These are phyloP conservation scores for Trichoderma aggressivum DNA, from an alignment of 2,329 filamentous ascomycete species.

Conservation along the genomic window DNA sequence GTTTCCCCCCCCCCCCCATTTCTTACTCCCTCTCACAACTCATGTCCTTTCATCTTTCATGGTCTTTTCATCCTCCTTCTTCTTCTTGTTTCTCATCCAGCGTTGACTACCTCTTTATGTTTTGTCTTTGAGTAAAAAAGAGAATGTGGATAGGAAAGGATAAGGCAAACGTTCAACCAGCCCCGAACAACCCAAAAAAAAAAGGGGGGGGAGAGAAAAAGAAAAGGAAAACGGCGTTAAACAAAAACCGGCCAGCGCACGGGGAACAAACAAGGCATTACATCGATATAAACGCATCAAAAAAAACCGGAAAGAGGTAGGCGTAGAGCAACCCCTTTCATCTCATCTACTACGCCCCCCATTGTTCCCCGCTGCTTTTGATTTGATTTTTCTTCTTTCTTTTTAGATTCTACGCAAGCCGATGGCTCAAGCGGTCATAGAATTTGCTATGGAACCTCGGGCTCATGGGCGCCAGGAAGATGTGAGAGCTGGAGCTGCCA, in stretches of 20 bases:
- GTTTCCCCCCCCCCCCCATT: not conserved
- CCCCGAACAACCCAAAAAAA: not conserved
- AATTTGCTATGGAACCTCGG: conserved; percentile 10
- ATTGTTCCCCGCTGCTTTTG: not conserved
- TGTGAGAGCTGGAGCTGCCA: not conserved
- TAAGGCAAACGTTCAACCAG: not conserved
- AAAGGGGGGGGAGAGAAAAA: not conserved
- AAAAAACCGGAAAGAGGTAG: not conserved
- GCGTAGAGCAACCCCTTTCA: not conserved
- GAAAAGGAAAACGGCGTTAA: not conserved
- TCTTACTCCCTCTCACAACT: not conserved
- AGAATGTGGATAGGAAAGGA: not conserved
- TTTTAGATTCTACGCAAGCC: not conserved
- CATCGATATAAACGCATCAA: not conserved
- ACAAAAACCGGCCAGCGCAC: not conserved
- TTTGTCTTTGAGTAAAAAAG: not conserved
- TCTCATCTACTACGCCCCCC: not conserved
- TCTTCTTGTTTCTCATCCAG: not conserved
- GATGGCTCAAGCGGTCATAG: conserved; percentile 1
- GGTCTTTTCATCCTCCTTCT: not conserved
- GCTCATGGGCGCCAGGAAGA: conserved; percentile 1
- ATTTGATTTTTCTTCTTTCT: not conserved
- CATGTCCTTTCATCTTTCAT: not conserved
- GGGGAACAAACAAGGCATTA: not conserved
- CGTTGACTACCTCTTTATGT: not conserved